phyloP scores from a whole-genome alignment of 208 protist genomes.

The Acanthamoeba polyphaga region DNA sequence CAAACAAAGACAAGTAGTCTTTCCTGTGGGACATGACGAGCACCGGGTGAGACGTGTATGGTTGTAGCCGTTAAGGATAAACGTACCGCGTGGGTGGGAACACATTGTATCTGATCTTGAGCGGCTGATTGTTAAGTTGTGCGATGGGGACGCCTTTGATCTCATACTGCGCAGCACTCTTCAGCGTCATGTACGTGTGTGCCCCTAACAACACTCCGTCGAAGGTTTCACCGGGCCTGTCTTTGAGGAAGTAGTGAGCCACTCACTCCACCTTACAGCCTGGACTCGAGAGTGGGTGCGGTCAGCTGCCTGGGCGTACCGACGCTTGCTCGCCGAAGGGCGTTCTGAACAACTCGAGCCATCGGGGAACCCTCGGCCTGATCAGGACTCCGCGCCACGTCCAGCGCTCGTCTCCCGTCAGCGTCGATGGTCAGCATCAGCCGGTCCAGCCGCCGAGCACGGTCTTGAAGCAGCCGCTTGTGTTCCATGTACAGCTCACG shows the following conservation, averaged over 20 bases:
- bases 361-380: slow-evolving; percentile 6
- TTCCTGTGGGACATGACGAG: neutral
- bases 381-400: neutral
- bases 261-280: neutral
- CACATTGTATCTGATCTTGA: slow-evolving; percentile 32
- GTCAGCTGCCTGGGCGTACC: neutral
- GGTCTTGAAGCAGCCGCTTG: neutral
- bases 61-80: neutral
- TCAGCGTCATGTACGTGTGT: slow-evolving; percentile 32
- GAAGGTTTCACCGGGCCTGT: neutral
- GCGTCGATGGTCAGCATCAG: slow-evolving; percentile 23
- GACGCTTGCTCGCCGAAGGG: neutral
- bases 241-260: neutral
- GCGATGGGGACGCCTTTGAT: neutral
- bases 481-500: slow-evolving; percentile 3
- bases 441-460: neutral
- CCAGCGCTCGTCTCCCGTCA: neutral
- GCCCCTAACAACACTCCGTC: slow-evolving; percentile 18
- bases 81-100: slow-evolving; percentile 38
- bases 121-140: neutral
- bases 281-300: too few relatives aligned
- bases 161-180: slow-evolving; percentile 62
- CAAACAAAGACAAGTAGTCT: slow-evolving; percentile 28
- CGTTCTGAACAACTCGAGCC: neutral
- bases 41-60: neutral